Conservation (phyloP, 2,329 filamentous ascomycete species). For the Fusarium sp. region DNA sequence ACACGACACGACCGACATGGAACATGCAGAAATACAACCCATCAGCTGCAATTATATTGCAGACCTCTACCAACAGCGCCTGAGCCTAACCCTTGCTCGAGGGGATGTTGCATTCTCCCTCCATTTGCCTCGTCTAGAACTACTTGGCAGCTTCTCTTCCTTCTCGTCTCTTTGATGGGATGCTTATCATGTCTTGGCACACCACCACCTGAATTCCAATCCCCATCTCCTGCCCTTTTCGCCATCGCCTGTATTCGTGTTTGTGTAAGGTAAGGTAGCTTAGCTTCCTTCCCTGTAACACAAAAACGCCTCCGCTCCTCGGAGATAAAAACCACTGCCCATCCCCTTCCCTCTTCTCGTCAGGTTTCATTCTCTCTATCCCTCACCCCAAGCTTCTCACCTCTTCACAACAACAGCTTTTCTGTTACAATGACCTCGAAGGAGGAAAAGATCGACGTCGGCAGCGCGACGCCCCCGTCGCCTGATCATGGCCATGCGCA, state of each 20-base stretch:
- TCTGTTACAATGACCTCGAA: constrained; percentile 25
- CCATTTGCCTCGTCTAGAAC: constrained; percentile 8
- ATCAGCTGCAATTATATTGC: background rate
- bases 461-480: constrained; percentile 25
- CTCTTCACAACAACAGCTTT: background rate
- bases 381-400: background rate
- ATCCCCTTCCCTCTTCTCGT: background rate
- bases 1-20: background rate
- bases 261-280: background rate
- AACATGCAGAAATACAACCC: background rate
- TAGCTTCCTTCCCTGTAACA: background rate
- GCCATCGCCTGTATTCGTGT: constrained; percentile 20
- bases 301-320: background rate
- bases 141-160: constrained; percentile 9
- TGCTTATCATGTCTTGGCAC: constrained; percentile 33
- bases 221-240: constrained; percentile 38
- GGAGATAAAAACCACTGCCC: constrained; percentile 26
- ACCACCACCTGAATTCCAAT: background rate
- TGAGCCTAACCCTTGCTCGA: background rate
- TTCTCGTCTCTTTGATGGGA: background rate
- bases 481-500: background rate
- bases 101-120: background rate
- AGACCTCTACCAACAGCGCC: background rate
- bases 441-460: constrained; percentile 34
- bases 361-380: background rate